Evolutionary conservation across 2,329 filamentous ascomycete genomes (phyloP).

Genomic region (Ophiosphaerella narmari): DNA sequence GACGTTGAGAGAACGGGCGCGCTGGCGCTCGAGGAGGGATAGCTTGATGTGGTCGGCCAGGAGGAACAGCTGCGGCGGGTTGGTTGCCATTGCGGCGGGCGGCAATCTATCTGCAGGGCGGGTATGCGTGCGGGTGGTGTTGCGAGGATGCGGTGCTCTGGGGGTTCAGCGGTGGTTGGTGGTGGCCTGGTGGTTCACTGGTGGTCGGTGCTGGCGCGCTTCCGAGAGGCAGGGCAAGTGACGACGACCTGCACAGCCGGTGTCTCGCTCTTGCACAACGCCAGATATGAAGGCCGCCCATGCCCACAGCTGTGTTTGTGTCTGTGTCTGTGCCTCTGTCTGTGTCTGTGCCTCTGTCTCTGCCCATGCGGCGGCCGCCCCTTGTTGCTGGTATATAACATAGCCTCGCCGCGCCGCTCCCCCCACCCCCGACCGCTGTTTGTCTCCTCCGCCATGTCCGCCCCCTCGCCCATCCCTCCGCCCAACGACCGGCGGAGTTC

Average conservation of each 20-base stretch:
- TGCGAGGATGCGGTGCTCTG: background rate
- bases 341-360: too few species aligned
- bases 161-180: too few species aligned
- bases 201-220: background rate
- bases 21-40: slow-evolving; percentile 87
- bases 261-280: slow-evolving; percentile 31
- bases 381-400: slow-evolving; percentile 15
- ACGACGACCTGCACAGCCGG: slow-evolving; percentile 5
- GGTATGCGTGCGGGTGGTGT: slow-evolving; percentile 5
- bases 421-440: slow-evolving; percentile 4
- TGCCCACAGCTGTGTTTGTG: slow-evolving; percentile 2
- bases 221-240: slow-evolving; percentile 1
- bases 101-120: slow-evolving; percentile 5
- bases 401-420: background rate
- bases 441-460: slow-evolving; percentile 33
- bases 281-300: slow-evolving; percentile 3
- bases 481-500: slow-evolving; percentile 44
- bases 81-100: slow-evolving; percentile 45
- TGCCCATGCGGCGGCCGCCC: background rate
- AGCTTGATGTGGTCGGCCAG: slow-evolving; percentile 97
- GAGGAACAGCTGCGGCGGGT: slow-evolving; percentile 78
- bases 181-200: too few species aligned
- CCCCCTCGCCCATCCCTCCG: slow-evolving; percentile 42
- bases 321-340: too few species aligned
- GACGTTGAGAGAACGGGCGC: slow-evolving; percentile 79